Evolutionary conservation across 148 eudicot genomes (phyloP), one percentile per base, ranked within the genome.

Genomic region (Cornus florida): DNA sequence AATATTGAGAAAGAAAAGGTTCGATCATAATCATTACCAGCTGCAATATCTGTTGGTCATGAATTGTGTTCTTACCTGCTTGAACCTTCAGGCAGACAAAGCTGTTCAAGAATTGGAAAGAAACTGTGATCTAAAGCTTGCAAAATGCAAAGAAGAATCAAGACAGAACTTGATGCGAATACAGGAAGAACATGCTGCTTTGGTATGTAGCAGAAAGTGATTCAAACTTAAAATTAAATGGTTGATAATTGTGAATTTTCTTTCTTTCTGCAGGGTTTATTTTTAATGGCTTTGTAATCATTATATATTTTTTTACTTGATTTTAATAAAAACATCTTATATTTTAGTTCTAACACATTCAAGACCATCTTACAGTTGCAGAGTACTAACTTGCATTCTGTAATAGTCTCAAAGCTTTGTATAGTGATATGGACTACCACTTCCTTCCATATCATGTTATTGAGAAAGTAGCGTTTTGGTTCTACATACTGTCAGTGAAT

Each of bases 1-100:
- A 90, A 81, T 72, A 69, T 82, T 80, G 99, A 94, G 89, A 94
- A 91, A 85, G 95, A 92, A 84, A 94, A 96, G 99, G 99, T 94
- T 74, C 62, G 83, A 41, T 76, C 78, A 16, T 78, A 69, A 79
- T 74, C 6, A 7, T 67, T 75, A 17, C 32, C 24, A 71, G 38
- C 69, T 80, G 14, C 41, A 48, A 56, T 35, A 50, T 46, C 33
- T 64, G 57, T 70, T 46, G 66, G 60, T 56, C 57, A 38, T 33
- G 32, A 69, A 68, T 28, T n/a, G 31, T 78, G 75, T 79, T 56
- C 59, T 84, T 5, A 67, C 69, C n/a, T 85, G 75, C 79, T 71
- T 83, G 59, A 77, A 31, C 70, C 67, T 83, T 79, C 86, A 95
- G 99, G 97, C 95, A 59, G 90, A 90, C 33, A 93, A 89, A 86